Evolutionary conservation across 1,284 basidiomycete genomes (phyloP).

Genomic region (Microbotryomycetes sp.): DNA sequence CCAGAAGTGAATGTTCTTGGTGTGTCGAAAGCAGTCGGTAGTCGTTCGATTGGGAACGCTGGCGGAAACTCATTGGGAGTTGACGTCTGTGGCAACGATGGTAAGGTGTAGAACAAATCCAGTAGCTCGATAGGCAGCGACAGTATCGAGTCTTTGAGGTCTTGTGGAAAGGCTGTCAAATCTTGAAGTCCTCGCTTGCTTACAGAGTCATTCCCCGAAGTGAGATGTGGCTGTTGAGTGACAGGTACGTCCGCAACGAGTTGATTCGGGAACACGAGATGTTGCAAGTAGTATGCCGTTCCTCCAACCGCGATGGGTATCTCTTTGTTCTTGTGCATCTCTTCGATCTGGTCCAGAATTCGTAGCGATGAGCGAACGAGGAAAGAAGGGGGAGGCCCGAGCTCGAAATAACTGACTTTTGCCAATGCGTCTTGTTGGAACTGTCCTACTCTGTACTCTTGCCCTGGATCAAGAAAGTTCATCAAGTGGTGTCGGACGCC

Average conservation of each 20-base stretch:
- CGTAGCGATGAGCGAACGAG: constrained; percentile 48
- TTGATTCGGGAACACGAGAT: constrained; percentile 54
- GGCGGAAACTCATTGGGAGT: constrained; percentile 31
- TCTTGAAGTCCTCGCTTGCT: constrained; percentile 9
- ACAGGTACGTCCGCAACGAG: constrained; percentile 34
- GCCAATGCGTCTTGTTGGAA: constrained; percentile 41
- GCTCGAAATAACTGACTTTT: constrained; percentile 24
- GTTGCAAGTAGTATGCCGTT: constrained; percentile 95
- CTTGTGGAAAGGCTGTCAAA: constrained; percentile 35
- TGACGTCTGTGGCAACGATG: constrained; percentile 26
- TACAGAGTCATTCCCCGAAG: too few species aligned
- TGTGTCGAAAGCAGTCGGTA: constrained; percentile 51
- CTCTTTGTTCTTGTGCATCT: constrained; percentile 55
- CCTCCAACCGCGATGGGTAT: constrained; percentile 90
- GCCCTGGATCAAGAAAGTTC: constrained; percentile 73
- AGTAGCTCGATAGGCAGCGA: constrained; percentile 50
- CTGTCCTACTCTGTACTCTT: constrained; percentile 61
- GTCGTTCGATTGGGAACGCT: constrained; percentile 41
- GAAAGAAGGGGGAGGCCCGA: too few species aligned
- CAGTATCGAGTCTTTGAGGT: constrained; percentile 35
- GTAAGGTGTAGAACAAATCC: constrained; percentile 46
- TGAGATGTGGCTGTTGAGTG: not conserved
- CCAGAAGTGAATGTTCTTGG: constrained; percentile 53
- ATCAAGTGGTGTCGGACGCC: constrained; percentile 85
- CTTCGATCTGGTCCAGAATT: constrained; percentile 54